A percentile compares a stretch with the other conserved stretches of the same genome.
These are phyloP conservation scores for Agroathelia rolfsii DNA, from an alignment of 1,284 basidiomycete genomes.

Conservation along the genomic window DNA sequence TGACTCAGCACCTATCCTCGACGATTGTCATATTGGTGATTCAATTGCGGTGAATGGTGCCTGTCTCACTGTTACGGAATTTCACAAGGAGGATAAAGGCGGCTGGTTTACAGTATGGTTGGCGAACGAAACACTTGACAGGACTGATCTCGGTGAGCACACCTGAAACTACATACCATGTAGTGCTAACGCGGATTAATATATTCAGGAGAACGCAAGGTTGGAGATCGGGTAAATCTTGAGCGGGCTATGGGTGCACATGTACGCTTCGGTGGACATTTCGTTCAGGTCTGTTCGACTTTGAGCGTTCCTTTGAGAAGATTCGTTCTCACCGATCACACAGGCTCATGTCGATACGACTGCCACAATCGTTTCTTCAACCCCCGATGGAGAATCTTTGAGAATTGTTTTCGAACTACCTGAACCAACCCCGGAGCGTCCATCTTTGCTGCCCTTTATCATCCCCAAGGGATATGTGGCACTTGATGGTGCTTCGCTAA, in stretches of 20 bases:
- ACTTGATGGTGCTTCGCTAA: constrained; percentile 91
- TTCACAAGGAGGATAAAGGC: constrained; percentile 46
- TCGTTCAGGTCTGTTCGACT: constrained; percentile 71
- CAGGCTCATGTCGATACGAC: constrained; percentile 93
- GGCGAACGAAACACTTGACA: constrained; percentile 87
- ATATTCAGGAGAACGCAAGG: constrained; percentile 60
- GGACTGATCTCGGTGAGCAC: constrained; percentile 80
- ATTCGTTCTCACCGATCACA: constrained; percentile 4
- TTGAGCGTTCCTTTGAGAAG: constrained; percentile 3
- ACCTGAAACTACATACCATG: constrained; percentile 2
- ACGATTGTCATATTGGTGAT: constrained; percentile 91
- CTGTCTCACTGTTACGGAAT: constrained; percentile 87
- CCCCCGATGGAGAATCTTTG: constrained; percentile 80
- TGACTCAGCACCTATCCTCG: constrained; percentile 66
- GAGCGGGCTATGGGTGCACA: constrained; percentile 94
- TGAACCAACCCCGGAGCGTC: constrained; percentile 46
- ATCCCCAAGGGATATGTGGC: constrained; percentile 96
- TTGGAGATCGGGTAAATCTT: constrained; percentile 82
- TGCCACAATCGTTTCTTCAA: constrained; percentile 59
- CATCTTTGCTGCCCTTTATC: constrained; percentile 71
- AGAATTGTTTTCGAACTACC: constrained; percentile 74
- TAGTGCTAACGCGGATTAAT: constrained; percentile 4
- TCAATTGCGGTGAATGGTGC: constrained; percentile 81
- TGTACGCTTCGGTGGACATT: constrained; percentile 91
- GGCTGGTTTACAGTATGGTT: constrained; percentile 91